phyloP scores from a whole-genome alignment of 2,329 filamentous ascomycete genomes.

The Chaetomium strumarium region DNA sequence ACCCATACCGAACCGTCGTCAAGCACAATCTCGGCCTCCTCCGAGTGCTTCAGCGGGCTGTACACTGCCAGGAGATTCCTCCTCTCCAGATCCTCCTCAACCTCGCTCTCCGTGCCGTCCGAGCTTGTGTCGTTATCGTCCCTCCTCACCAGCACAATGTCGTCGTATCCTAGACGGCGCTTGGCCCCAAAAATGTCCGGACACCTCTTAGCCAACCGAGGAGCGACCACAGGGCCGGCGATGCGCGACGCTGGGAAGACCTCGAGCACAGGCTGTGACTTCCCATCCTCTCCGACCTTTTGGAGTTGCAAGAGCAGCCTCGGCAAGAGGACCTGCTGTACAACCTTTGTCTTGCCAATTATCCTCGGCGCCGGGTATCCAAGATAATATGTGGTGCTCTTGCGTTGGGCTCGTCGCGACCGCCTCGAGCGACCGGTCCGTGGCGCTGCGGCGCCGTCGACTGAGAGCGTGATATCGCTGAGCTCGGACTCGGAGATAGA shows the following conservation, averaged over 20 bases:
- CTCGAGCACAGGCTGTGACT: conserved; percentile 64
- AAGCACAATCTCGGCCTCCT: conserved; percentile 60
- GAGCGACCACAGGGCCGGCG: conserved; percentile 49
- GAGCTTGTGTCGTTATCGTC: conserved; percentile 52
- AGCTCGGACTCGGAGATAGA: conserved; percentile 42
- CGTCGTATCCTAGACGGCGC: conserved; percentile 59
- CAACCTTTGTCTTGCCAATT: conserved; percentile 55
- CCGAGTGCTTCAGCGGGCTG: conserved; percentile 52
- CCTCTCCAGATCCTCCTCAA: conserved; percentile 38
- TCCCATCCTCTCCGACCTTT: conserved; percentile 51
- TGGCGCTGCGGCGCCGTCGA: conserved; percentile 28
- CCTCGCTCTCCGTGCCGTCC: conserved; percentile 31
- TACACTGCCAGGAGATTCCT: conserved; percentile 61
- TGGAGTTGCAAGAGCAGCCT: conserved; percentile 68
- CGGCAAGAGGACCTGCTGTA: conserved; percentile 58
- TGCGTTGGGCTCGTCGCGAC: conserved; percentile 43
- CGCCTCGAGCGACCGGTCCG: conserved; percentile 33
- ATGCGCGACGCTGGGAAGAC: conserved; percentile 64
- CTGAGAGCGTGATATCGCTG: conserved; percentile 41
- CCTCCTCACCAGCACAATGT: conserved; percentile 65
- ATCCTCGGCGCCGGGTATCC: conserved; percentile 60
- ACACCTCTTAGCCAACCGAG: conserved; percentile 54
- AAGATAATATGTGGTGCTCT: conserved; percentile 59
- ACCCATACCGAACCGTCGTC: conserved; percentile 56
- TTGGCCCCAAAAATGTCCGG: conserved; percentile 59